Conservation (phyloP, 1,284 basidiomycete species). For the Microbotryum lychnidis-dioicae region DNA sequence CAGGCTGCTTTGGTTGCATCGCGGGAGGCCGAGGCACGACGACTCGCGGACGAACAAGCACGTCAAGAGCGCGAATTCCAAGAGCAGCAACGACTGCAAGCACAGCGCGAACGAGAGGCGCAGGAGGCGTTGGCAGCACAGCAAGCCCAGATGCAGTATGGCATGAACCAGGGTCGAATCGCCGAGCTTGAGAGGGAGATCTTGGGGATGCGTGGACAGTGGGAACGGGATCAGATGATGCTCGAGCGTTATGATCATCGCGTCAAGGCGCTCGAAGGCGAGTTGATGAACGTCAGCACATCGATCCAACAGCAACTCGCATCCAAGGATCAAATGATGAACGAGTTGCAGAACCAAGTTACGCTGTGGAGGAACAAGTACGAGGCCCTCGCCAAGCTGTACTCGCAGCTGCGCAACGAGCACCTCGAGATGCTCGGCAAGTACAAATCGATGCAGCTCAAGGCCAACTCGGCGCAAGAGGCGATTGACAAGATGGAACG, state of each 20-base stretch:
- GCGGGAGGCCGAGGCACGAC: constrained; percentile 73
- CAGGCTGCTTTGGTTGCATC: constrained; percentile 51
- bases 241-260: constrained; percentile 97
- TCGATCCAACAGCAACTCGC: constrained; percentile 81
- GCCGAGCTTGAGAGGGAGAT: constrained; percentile 83
- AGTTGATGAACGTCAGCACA: constrained; percentile 66
- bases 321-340: constrained; percentile 92
- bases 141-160: constrained; percentile 36
- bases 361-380: constrained; percentile 98
- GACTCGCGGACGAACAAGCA: constrained; percentile 65
- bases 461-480: constrained; percentile 96
- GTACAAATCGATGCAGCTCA: constrained; percentile 95
- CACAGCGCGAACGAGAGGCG: constrained; percentile 76
- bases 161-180: constrained; percentile 45
- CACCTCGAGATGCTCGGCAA: constrained; percentile 96
- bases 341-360: constrained; percentile 93
- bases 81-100: constrained; percentile 76
- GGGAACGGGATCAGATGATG: constrained; percentile 95
- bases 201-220: constrained; percentile 89
- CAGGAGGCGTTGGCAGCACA: constrained; percentile 69
- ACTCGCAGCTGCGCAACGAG: constrained; percentile 93
- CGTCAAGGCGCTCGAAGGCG: constrained; percentile 91
- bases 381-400: constrained; percentile 95
- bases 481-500: constrained; percentile 98
- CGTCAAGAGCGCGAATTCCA: constrained; percentile 85